A percentile compares a stretch with the other conserved stretches of the same genome.
Conservation (phyloP, 495 filamentous ascomycete genomes). For the Lasiosphaeria ovina region DNA sequence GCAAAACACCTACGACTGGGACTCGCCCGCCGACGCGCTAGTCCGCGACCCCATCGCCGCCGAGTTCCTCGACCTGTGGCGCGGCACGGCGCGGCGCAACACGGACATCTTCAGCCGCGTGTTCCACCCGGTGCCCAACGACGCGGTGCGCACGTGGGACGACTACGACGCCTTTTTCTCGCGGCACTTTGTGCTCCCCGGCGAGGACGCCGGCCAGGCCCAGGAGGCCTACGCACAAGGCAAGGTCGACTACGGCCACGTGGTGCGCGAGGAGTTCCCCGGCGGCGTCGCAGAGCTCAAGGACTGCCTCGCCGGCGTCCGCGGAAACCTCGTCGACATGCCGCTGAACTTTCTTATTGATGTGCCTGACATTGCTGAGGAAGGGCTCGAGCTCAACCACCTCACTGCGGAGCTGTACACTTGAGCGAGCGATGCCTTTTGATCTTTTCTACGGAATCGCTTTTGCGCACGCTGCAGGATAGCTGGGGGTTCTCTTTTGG, state of each 20-base stretch:
- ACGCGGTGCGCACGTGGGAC: constrained; percentile 75
- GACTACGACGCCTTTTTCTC: constrained; percentile 80
- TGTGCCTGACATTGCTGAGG: constrained; percentile 79
- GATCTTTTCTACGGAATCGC: no score
- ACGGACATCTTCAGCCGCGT: constrained; percentile 81
- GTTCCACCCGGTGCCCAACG: constrained; percentile 86
- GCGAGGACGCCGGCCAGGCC: constrained; percentile 28
- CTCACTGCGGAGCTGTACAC: constrained; percentile 86
- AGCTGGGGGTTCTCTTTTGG: no score
- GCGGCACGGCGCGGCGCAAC: constrained; percentile 69
- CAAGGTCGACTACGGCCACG: constrained; percentile 74
- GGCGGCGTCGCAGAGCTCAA: constrained; percentile 71
- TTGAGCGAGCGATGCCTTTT: constrained; percentile 30
- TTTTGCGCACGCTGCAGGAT: no score
- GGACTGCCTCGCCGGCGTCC: constrained; percentile 69
- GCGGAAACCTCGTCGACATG: constrained; percentile 88
- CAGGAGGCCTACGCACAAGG: constrained; percentile 33
- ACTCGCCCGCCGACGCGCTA: constrained; percentile 64
- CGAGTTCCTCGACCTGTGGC: constrained; percentile 69
- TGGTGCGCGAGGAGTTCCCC: constrained; percentile 77
- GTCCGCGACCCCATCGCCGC: constrained; percentile 74
- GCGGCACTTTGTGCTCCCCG: constrained; percentile 64
- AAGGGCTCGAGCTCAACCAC: constrained; percentile 74
- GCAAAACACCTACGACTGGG: constrained; percentile 81
- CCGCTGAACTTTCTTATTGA: constrained; percentile 84